Percentiles rank a stretch among this genome's conserved stretches.
These are phyloP conservation scores for Groenewaldozyma auringiensis DNA, from an alignment of 1,139 yeast genomes.

Conservation along the genomic window DNA sequence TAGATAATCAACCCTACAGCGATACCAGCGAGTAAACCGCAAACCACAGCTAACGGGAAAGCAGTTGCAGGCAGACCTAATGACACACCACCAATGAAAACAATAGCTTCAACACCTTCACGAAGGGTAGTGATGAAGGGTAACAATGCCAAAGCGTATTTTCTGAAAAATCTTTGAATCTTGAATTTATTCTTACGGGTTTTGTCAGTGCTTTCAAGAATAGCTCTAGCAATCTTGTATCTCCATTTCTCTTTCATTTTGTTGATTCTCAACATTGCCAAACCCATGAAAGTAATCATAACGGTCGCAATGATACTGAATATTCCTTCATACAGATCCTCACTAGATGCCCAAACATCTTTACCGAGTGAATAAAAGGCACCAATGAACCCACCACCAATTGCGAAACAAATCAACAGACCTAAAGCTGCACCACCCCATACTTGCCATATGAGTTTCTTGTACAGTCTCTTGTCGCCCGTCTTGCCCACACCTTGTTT, in stretches of 20 bases:
- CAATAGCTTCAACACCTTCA: conserved; percentile 87
- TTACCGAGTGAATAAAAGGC: conserved; percentile 74
- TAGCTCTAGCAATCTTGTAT: conserved; percentile 74
- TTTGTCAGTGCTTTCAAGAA: conserved; percentile 35
- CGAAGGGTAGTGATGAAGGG: conserved; percentile 77
- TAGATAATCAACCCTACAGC: conserved; percentile 61
- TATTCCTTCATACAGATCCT: conserved; percentile 91
- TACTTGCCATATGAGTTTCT: conserved; percentile 60
- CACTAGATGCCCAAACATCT: conserved; percentile 79
- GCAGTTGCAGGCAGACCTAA: conserved; percentile 67
- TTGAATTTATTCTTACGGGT: conserved; percentile 24
- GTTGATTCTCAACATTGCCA: conserved; percentile 85
- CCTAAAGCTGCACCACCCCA: conserved; percentile 76
- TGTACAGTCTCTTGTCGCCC: conserved; percentile 45
- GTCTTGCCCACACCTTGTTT: conserved; percentile 61
- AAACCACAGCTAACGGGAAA: conserved; percentile 73
- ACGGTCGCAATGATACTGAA: conserved; percentile 77
- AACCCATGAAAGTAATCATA: conserved; percentile 82
- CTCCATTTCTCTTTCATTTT: conserved; percentile 92
- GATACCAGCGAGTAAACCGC: conserved; percentile 63
- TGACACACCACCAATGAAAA: conserved; percentile 84
- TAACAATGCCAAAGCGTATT: conserved; percentile 67
- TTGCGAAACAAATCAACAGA: conserved; percentile 58
- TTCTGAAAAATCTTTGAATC: conserved; percentile 37
- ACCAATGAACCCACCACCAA: conserved; percentile 84